Evolutionary conservation across 352 stramenopile species (phyloP).

Genomic region (Poterioochromonas sp.): DNA sequence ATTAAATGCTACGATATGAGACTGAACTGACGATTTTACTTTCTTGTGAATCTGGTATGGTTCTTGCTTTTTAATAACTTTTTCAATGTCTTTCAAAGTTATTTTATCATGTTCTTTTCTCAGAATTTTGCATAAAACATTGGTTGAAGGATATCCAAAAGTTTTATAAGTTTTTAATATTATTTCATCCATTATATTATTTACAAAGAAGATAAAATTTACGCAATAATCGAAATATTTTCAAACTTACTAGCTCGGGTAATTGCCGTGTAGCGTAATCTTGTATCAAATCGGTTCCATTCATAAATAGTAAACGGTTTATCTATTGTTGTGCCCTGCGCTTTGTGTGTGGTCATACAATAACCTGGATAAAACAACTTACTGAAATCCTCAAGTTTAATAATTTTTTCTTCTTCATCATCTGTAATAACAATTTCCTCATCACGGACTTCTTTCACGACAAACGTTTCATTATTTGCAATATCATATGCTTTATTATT

Average conservation of each 20-base stretch:
- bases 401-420: constrained; percentile 8
- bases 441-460: not conserved
- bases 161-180: constrained; percentile 30
- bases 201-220: not conserved
- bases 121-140: not conserved
- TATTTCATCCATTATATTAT: not conserved
- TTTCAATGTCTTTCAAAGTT: not conserved
- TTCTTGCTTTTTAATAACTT: not conserved
- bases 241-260: constrained; percentile 10
- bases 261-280: constrained; percentile 24
- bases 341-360: constrained; percentile 25
- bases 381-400: constrained; percentile 18
- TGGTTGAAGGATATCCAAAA: not conserved
- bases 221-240: constrained; percentile 26
- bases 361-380: constrained; percentile 18
- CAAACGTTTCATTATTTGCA: constrained; percentile 11
- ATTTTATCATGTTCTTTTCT: constrained; percentile 4
- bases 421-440: not conserved
- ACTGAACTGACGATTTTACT: not conserved
- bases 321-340: constrained; percentile 22
- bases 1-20: constrained; percentile 1
- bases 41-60: not conserved
- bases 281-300: constrained; percentile 1
- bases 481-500: constrained; percentile 4
- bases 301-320: constrained; percentile 9